phyloP scores from a whole-genome alignment of 2,329 filamentous ascomycete species.

The Aspergillus versicolor region DNA sequence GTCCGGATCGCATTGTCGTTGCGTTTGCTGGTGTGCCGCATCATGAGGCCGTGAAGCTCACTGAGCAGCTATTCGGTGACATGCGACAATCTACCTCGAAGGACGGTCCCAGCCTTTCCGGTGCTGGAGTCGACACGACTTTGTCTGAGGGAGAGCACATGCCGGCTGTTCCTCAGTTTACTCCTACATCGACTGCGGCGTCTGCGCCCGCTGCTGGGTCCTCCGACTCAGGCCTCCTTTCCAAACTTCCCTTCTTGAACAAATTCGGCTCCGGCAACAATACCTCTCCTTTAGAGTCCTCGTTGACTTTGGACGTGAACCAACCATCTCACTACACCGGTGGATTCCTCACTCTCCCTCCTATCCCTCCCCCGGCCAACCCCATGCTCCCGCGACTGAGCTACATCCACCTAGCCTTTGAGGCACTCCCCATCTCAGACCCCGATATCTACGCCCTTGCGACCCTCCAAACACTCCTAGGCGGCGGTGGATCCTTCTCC shows the following conservation, averaged over 20 bases:
- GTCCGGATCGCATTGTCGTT: conserved; percentile 86
- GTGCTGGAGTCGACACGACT: conserved; percentile 58
- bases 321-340: conserved; percentile 82
- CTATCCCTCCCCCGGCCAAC: conserved; percentile 73
- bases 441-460: conserved; percentile 95
- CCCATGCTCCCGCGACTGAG: conserved; percentile 78
- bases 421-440: conserved; percentile 85
- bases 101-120: conserved; percentile 51
- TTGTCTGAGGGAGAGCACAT: conserved; percentile 32
- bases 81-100: conserved; percentile 65
- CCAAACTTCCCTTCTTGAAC: conserved; percentile 86
- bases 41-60: conserved; percentile 71
- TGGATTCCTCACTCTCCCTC: conserved; percentile 82
- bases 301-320: conserved; percentile 56
- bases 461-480: conserved; percentile 90
- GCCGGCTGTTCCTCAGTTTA: conserved; percentile 39
- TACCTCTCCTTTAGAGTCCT: conserved; percentile 57
- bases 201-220: conserved; percentile 40
- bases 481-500: conserved; percentile 93
- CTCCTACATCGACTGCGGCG: conserved; percentile 40
- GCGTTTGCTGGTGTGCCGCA: conserved; percentile 93
- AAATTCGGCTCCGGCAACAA: conserved; percentile 62
- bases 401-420: conserved; percentile 93
- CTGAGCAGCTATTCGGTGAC: conserved; percentile 85
- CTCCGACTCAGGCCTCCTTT: conserved; percentile 66